Percentiles rank a stretch among this genome's conserved stretches.
phyloP scores from a whole-genome alignment of 345 rosid species.

The Heritiera littoralis region DNA sequence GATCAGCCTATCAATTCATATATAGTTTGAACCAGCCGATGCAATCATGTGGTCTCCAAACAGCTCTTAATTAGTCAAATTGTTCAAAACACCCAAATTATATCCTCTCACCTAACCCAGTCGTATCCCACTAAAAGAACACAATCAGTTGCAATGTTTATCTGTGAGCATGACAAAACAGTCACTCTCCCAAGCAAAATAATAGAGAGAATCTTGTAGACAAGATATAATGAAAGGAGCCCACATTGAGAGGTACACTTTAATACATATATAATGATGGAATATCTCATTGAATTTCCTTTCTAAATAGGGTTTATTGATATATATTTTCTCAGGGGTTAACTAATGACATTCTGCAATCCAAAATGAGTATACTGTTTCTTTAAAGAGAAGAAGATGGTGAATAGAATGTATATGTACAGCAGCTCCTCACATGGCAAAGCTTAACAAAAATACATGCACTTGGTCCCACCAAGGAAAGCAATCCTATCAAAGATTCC shows the following conservation, averaged over 20 bases:
- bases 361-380: neutral
- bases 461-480: constrained; percentile 25
- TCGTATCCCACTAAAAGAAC: constrained; percentile 41
- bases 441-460: neutral
- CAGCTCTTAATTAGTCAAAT: constrained; percentile 27
- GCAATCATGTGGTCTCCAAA: constrained; percentile 35
- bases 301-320: constrained; percentile 12
- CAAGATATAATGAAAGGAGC: constrained; percentile 39
- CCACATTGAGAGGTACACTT: constrained; percentile 31
- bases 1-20: constrained; percentile 6
- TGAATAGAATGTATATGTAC: constrained; percentile 19
- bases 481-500: constrained; percentile 36
- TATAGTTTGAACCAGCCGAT: constrained; percentile 23
- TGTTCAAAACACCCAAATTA: constrained; percentile 22
- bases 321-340: neutral
- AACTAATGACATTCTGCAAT: neutral
- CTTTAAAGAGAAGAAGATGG: neutral
- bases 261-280: constrained; percentile 33
- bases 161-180: constrained; percentile 39
- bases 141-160: constrained; percentile 28
- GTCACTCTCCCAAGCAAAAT: constrained; percentile 50
- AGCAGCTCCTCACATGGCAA: constrained; percentile 29
- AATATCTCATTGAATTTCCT: constrained; percentile 26
- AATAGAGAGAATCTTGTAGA: constrained; percentile 59
- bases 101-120: constrained; percentile 43